phyloP scores from a whole-genome alignment of 768 basidiomycete species.

The Gloeostereum incarnatum region DNA sequence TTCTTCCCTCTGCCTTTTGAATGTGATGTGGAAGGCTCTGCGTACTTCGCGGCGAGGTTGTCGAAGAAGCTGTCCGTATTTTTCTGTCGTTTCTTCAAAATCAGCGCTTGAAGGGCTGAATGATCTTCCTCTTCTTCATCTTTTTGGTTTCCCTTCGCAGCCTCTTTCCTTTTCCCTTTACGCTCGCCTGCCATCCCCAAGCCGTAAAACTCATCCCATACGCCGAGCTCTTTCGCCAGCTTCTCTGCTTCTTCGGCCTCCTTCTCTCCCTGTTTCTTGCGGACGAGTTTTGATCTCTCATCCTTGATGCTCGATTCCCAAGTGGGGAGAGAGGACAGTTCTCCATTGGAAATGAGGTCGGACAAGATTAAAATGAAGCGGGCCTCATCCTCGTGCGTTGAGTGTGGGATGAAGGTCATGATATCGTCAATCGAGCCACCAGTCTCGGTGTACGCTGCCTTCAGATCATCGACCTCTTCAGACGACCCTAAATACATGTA shows the following conservation, averaged over 20 bases:
- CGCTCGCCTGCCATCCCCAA: slow-evolving; percentile 57
- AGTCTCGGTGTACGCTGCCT: slow-evolving; percentile 60
- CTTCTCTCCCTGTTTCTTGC: slow-evolving; percentile 65
- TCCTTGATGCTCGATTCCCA: slow-evolving; percentile 76
- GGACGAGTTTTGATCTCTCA: slow-evolving; percentile 64
- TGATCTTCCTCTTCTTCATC: slow-evolving; percentile 49
- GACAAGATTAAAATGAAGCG: slow-evolving; percentile 72
- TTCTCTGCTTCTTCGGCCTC: slow-evolving; percentile 83
- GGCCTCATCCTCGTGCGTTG: slow-evolving; percentile 73
- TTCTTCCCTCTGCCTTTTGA: slow-evolving; percentile 43
- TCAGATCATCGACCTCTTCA: slow-evolving; percentile 79
- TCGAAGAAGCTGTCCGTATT: slow-evolving; percentile 70
- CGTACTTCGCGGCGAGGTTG: slow-evolving; percentile 65
- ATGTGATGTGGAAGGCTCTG: slow-evolving; percentile 36
- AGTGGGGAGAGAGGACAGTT: slow-evolving; percentile 39
- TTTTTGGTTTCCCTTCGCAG: slow-evolving; percentile 24
- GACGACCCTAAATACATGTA: slow-evolving; percentile 12
- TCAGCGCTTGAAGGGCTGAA: slow-evolving; percentile 71
- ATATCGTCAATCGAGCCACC: slow-evolving; percentile 74
- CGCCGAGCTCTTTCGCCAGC: slow-evolving; percentile 78
- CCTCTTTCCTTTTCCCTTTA: slow-evolving; percentile 36
- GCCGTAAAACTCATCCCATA: slow-evolving; percentile 92
- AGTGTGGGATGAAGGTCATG: slow-evolving; percentile 82
- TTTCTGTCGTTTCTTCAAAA: slow-evolving; percentile 62
- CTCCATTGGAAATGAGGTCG: slow-evolving; percentile 49